These are phyloP conservation scores for Coniochaeta pulveracea DNA, from an alignment of 2,329 filamentous ascomycete genomes.

Conservation along the genomic window DNA sequence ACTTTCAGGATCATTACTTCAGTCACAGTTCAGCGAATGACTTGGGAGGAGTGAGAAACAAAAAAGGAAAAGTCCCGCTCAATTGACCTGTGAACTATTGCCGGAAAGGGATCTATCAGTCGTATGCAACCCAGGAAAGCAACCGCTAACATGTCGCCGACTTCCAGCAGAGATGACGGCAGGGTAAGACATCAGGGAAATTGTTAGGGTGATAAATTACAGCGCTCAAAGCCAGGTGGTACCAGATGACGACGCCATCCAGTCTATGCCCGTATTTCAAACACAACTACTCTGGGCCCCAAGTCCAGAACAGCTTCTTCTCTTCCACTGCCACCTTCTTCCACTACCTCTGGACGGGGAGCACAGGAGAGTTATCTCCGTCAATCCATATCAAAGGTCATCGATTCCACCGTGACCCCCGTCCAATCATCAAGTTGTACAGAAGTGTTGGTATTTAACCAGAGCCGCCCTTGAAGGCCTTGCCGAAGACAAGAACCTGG, in stretches of 20 bases:
- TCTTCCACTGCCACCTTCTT: conserved; percentile 32
- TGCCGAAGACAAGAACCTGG: conserved; percentile 98
- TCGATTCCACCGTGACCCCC: conserved; percentile 25
- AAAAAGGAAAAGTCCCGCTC: conserved; percentile 7
- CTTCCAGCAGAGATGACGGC: conserved; percentile 21
- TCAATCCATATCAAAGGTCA: no score
- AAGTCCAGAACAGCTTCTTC: conserved; percentile 1
- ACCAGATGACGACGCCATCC: conserved; percentile 26
- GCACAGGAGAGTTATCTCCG: no score
- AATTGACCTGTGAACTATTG: conserved; percentile 9
- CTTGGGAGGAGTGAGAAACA: not conserved
- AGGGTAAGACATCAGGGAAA: conserved; percentile 33
- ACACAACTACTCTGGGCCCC: conserved; percentile 10
- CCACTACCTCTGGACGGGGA: conserved; percentile 25
- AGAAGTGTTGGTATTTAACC: conserved; percentile 27
- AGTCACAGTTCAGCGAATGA: no score
- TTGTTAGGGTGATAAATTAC: conserved; percentile 53
- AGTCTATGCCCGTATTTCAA: conserved; percentile 22
- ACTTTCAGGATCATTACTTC: no score
- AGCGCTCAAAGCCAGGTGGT: conserved; percentile 42
- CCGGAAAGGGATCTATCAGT: conserved; percentile 23
- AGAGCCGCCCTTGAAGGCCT: conserved; percentile 79
- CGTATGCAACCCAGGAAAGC: conserved; percentile 23
- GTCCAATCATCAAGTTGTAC: conserved; percentile 16
- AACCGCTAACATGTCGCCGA: conserved; percentile 15